Evolutionary conservation across 1,284 basidiomycete species (phyloP).

Genomic region (Cronartium quercuum): DNA sequence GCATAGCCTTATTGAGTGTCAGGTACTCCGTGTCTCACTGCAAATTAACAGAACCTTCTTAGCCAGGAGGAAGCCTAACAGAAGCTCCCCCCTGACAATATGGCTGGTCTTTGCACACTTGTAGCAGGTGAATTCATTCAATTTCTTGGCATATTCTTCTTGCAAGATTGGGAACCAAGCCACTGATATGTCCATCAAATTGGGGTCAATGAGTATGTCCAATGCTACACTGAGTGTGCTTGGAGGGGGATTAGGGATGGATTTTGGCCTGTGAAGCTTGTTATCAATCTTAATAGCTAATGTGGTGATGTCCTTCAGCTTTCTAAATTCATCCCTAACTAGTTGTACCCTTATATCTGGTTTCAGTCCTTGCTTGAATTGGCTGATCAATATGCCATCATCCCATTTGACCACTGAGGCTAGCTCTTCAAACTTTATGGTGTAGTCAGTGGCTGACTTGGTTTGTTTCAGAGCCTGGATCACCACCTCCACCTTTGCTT

Average conservation of each 20-base stretch:
- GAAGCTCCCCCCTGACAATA: too few relatives aligned
- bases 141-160: neutral
- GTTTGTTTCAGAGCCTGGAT: neutral
- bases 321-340: neutral
- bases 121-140: neutral
- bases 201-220: neutral
- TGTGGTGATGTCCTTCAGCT: neutral
- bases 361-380: neutral
- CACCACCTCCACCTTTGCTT: neutral
- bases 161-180: neutral
- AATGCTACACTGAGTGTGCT: too few relatives aligned
- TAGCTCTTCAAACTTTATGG: neutral
- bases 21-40: too few relatives aligned
- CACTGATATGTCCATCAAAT: neutral
- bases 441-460: neutral
- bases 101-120: neutral
- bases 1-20: too few relatives aligned
- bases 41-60: too few relatives aligned
- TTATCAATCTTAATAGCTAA: neutral
- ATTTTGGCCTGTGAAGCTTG: neutral
- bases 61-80: too few relatives aligned
- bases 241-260: neutral
- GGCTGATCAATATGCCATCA: neutral
- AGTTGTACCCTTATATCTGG: neutral
- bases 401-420: neutral